phyloP scores from a whole-genome alignment of 208 protist species.

The Trypanosoma platydactyli region DNA sequence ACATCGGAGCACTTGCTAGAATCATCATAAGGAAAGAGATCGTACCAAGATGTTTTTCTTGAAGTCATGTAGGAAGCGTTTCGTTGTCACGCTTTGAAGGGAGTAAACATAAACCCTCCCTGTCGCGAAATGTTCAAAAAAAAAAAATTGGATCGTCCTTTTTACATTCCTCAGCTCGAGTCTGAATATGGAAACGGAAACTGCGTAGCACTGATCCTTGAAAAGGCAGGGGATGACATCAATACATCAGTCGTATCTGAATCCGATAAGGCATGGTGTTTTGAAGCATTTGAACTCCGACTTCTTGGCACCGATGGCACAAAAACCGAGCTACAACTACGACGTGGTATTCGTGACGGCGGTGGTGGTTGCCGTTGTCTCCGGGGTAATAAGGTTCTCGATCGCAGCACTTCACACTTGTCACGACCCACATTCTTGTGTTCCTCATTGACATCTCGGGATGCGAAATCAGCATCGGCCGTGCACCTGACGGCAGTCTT shows the following conservation, averaged over 20 bases:
- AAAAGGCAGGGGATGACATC: background rate
- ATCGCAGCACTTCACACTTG: background rate
- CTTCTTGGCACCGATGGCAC: constrained; percentile 5
- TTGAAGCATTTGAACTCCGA: background rate
- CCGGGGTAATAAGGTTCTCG: background rate
- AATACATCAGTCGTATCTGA: background rate
- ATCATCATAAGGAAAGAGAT: too few species aligned
- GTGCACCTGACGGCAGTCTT: background rate
- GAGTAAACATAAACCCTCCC: too few species aligned
- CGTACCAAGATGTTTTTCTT: too few species aligned
- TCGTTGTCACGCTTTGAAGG: too few species aligned
- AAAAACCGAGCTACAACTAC: constrained; percentile 5
- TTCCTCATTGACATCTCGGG: background rate
- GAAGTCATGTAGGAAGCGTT: too few species aligned
- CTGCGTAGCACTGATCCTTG: background rate
- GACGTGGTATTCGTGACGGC: constrained; percentile 2
- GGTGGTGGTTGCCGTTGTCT: background rate
- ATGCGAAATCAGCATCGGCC: background rate
- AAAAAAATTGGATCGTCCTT: background rate
- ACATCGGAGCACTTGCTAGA: too few species aligned
- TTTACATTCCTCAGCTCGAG: constrained; percentile 2
- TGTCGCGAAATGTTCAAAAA: too few species aligned
- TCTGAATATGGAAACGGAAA: constrained; percentile 16
- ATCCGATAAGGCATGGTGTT: background rate
- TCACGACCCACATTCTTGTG: background rate